Evolutionary conservation across 352 stramenopile genomes (phyloP).

Genomic region (Globisporangium megalacanthum): DNA sequence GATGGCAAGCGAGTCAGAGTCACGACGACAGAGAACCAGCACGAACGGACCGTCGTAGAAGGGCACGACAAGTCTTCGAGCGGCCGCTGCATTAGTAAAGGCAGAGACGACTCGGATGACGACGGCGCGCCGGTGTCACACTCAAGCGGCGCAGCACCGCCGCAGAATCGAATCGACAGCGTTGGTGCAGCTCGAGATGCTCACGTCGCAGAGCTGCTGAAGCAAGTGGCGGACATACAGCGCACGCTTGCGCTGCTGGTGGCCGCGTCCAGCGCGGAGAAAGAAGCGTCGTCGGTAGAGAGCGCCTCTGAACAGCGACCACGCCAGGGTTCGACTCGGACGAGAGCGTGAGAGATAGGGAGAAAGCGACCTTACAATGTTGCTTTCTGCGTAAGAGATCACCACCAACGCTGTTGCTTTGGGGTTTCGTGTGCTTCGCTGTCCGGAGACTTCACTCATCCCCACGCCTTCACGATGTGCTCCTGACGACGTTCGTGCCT

Average conservation of each 20-base stretch:
- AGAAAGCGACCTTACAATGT: too few species aligned
- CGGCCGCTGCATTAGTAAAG: neutral
- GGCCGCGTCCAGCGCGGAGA: neutral
- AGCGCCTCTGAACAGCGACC: too few species aligned
- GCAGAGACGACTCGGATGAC: too few species aligned
- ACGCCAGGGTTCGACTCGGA: too few species aligned
- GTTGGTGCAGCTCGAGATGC: constrained; percentile 15
- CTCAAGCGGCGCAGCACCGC: neutral
- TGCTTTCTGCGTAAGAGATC: too few species aligned
- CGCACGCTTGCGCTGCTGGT: constrained; percentile 25
- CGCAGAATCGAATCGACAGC: constrained; percentile 1
- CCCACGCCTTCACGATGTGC: too few species aligned
- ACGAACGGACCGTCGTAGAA: neutral
- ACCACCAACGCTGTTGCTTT: too few species aligned
- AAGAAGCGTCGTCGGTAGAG: neutral
- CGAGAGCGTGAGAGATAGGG: too few species aligned
- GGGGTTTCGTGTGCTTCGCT: too few species aligned
- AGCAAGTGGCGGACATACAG: constrained; percentile 15
- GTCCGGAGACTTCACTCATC: too few species aligned
- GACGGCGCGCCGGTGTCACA: neutral
- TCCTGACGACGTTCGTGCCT: too few species aligned
- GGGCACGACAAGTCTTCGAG: neutral
- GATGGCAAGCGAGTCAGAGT: neutral
- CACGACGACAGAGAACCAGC: neutral
- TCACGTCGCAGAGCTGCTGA: neutral